Base-by-base conservation (phyloP, 257 asterid species). In the Rauvolfia tetraphylla region DNA sequence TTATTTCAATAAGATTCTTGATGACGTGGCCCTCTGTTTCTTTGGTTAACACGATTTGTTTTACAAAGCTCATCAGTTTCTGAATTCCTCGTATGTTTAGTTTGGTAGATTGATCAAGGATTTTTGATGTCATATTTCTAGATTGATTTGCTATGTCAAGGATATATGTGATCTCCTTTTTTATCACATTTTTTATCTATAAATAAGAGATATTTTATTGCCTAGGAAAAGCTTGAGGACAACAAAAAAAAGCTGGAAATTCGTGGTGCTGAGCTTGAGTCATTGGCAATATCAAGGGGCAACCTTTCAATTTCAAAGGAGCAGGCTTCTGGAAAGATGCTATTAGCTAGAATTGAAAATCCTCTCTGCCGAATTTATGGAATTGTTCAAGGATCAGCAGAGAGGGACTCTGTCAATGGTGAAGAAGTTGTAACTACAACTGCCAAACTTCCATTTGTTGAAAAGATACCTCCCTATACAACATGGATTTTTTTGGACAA, bases 401-500 rank as follows among this genome's bases (percentile, higher is more conserved):
- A 86, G 59, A 85, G 86, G 83, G 97, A 90, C 44, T 83, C 68
- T 61, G 80, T 72, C 77, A 79, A 81, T 72, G 76, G 84, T 62
- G 90, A 89, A 73, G 98, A 93, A 80, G 87, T 90, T 79, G 89
- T 86, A 41, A 80, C 84, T 74, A 75, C 84, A 33, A 87, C 93
- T 73, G 90, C 87, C 79, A 95, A 82, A 81, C 89, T 95, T 78
- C 98, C 99, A 18, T 51, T 20, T 41, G 25, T 88, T 39, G 91
- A 95, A 82, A 93, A 83, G 84, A 85, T 93, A 63, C 96, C 94
- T 74, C 86, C 93, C 46, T 95, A 93, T 76, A 95, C 98, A 68
- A 95, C 98, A 68, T 95, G 99, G 99, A 91, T 89, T 59, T 95
- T 90, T 81, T 82, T 95, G 76, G 88, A 93, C 81, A 93, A 86